Evolutionary conservation across 441 rosid genomes (phyloP).

Genomic region (Pelargonium cotyledonis): DNA sequence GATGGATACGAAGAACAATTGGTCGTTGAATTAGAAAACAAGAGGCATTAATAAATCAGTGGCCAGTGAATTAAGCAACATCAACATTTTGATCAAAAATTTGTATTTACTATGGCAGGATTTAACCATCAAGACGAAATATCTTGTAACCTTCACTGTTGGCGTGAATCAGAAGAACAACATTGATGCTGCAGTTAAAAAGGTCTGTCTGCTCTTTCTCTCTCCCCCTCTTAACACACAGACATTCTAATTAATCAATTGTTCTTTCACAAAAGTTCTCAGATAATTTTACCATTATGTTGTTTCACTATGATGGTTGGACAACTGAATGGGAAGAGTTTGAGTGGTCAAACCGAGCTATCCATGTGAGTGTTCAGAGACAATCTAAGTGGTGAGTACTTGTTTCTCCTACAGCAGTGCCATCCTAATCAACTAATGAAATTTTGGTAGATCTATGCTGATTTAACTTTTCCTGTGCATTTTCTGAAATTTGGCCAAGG

Average conservation of each 20-base stretch:
- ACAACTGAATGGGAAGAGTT: constrained; percentile 94
- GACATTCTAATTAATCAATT: neutral
- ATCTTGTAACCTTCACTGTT: constrained; percentile 85
- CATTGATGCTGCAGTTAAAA: constrained; percentile 70
- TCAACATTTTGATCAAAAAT: no score
- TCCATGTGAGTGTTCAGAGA: constrained; percentile 73
- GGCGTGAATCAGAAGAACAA: constrained; percentile 64
- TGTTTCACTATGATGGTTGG: constrained; percentile 90
- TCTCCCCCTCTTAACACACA: neutral
- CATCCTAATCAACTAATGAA: neutral
- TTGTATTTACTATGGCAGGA: constrained; percentile 41
- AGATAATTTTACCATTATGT: constrained; percentile 71
- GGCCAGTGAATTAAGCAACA: no score
- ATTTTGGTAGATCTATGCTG: neutral
- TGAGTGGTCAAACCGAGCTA: constrained; percentile 93
- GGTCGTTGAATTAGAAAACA: neutral
- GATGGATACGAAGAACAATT: no score
- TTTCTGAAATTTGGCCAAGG: constrained; percentile 34
- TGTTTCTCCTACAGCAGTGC: neutral
- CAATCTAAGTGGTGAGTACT: constrained; percentile 83
- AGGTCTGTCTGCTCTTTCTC: constrained; percentile 27
- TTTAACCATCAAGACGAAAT: constrained; percentile 46
- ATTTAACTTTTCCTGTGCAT: neutral
- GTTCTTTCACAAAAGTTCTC: constrained; percentile 57
- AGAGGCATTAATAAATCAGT: neutral